A percentile compares a stretch with the other conserved stretches of the same genome.
Evolutionary conservation across 352 stramenopile genomes (phyloP).

Genomic region (Pythium aphanidermatum): DNA sequence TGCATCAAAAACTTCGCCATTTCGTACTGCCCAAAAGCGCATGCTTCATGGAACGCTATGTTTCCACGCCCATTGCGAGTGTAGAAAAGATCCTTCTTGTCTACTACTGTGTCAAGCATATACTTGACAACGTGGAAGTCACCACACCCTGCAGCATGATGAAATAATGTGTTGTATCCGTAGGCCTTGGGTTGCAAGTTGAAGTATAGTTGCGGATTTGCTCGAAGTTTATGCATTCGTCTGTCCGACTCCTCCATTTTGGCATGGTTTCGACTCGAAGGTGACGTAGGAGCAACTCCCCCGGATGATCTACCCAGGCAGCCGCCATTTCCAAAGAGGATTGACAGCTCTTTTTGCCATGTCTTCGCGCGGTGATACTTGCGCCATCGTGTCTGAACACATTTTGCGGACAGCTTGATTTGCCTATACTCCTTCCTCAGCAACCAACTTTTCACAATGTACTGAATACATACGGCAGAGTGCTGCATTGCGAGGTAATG

Average conservation of each 20-base stretch:
- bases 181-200: slow-evolving; percentile 39
- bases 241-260: slow-evolving; percentile 71
- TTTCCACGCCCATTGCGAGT: slow-evolving; percentile 47
- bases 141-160: slow-evolving; percentile 49
- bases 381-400: slow-evolving; percentile 41
- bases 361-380: slow-evolving; percentile 25
- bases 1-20: slow-evolving; percentile 63
- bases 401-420: slow-evolving; percentile 17
- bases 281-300: too few species aligned
- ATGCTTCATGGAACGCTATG: slow-evolving; percentile 70
- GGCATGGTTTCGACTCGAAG: slow-evolving; percentile 36
- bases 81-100: slow-evolving; percentile 26
- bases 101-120: slow-evolving; percentile 38
- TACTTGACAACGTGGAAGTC: slow-evolving; percentile 79
- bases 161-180: slow-evolving; percentile 68
- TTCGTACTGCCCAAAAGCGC: slow-evolving; percentile 52
- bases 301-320: too few species aligned
- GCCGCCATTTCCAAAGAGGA: too few species aligned
- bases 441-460: slow-evolving; percentile 48
- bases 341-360: slow-evolving; percentile 42
- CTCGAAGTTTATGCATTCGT: slow-evolving; percentile 45
- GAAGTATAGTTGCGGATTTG: slow-evolving; percentile 42
- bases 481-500: slow-evolving; percentile 31
- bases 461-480: slow-evolving; percentile 33
- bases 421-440: slow-evolving; percentile 36